Percentiles rank a stretch among this genome's conserved stretches.
These are phyloP conservation scores for Carex parvula DNA, from an alignment of 176 grass and related monocot genomes.

Conservation along the genomic window DNA sequence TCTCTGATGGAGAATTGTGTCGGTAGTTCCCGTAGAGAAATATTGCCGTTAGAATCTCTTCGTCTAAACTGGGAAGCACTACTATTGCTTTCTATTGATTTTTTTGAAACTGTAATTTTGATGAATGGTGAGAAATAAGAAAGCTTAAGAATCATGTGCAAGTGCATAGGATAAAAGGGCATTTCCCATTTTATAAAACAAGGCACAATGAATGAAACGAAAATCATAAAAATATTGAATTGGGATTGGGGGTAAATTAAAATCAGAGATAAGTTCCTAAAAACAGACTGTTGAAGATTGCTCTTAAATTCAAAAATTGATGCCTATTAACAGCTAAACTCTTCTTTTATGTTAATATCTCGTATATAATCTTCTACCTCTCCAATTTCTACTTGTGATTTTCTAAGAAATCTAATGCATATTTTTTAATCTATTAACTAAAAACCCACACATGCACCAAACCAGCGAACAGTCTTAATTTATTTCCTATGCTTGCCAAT, in stretches of 20 bases:
- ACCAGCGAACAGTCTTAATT: not conserved
- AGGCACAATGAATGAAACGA: not conserved
- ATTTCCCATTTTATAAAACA: not conserved
- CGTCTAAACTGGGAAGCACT: conserved; percentile 42
- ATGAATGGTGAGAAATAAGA: not conserved
- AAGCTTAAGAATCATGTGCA: not conserved
- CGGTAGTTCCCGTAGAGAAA: conserved; percentile 27
- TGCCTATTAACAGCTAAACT: not conserved
- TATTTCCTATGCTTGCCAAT: not conserved
- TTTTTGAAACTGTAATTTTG: conserved; percentile 50
- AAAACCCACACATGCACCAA: not conserved
- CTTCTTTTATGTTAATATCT: not conserved
- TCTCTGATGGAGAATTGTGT: conserved; percentile 51
- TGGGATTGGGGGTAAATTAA: not conserved
- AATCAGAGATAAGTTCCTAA: not conserved
- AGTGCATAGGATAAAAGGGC: not conserved
- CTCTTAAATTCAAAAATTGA: not conserved
- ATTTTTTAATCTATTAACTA: not conserved
- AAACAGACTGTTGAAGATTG: not conserved
- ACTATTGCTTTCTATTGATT: conserved; percentile 54
- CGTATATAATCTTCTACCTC: not conserved
- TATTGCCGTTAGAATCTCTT: conserved; percentile 26
- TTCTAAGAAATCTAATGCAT: not conserved
- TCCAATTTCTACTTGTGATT: not conserved
- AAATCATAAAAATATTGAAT: not conserved